Evolutionary conservation across 768 basidiomycete species (phyloP), one percentile per base, ranked within the genome.

Genomic region (Pholiota molesta): DNA sequence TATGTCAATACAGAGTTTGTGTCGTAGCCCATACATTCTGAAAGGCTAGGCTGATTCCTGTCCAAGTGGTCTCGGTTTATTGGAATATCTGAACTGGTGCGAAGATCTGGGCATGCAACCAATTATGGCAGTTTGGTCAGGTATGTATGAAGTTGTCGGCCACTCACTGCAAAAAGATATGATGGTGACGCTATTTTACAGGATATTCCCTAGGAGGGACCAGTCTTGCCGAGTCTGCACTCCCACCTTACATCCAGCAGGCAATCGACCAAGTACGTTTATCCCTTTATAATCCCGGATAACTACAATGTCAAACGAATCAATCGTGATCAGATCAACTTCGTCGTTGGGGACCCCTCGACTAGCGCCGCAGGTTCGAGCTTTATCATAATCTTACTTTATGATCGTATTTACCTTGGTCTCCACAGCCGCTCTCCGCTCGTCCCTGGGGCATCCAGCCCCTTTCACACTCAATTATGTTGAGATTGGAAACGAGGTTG

Each of bases 21-120:
- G 17, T 7, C 13, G 23, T 5, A 10, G 14, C 39, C 13, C 21
- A 52, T 6, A 33, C 17, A 11, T 35, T 16, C 23, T 37, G 11
- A 17, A 5, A 14, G 13, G 7, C 28, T 37, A 37, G 40, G 7
- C 23, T 49, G 19, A 52, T 57, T 17, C 23, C 19, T 55, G 10
- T 11, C 26, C 52, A 39, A 86, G 83, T 39, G 86, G 86, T 39
- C 74, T 87, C 5, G 86, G 86, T 31, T 70, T 87, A 0, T 70
- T 84, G 5, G 86, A 88, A 59, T 87, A 86, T 66, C 72, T 89
- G 52, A 68, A 79, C 42, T 81, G 83, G 77, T 83, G 84, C 58
- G 86, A 89, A 66, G 86, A 88, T 62, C 68, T 85, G 64, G 79
- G 77, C 3, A 84, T 85, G 82, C 79, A 83, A 60, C 79, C 85